phyloP scores from a whole-genome alignment of 1,284 basidiomycete genomes.

The Porodaedalea pini region DNA sequence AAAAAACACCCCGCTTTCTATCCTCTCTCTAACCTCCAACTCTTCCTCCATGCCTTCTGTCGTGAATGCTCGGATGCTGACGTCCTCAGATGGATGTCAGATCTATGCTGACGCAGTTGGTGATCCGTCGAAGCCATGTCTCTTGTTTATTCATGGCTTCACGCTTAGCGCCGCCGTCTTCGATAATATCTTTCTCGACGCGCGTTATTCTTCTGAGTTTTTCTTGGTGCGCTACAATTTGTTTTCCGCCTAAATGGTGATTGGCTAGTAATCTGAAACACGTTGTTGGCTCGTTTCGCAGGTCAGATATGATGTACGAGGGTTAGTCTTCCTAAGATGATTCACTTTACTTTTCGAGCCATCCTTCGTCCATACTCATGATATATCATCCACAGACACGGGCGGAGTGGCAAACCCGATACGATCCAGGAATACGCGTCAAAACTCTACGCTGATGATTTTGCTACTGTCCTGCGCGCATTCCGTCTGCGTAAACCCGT shows the following conservation, averaged over 20 bases:
- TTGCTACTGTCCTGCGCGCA: conserved; percentile 31
- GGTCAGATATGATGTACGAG: conserved; percentile 19
- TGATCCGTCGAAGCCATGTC: conserved; percentile 22
- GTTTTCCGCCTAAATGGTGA: neutral
- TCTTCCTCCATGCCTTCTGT: neutral
- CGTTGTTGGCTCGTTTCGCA: neutral
- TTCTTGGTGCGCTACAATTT: conserved; percentile 23
- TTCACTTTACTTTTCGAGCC: neutral
- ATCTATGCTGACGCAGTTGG: conserved; percentile 28
- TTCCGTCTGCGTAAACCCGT: conserved; percentile 35
- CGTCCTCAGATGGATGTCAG: conserved; percentile 25
- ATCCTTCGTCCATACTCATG: neutral
- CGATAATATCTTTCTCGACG: conserved; percentile 23
- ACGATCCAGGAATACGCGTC: conserved; percentile 29
- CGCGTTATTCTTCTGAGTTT: conserved; percentile 14
- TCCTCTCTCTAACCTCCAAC: neutral
- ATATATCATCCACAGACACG: conserved; percentile 26
- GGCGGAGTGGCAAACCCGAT: conserved; percentile 30
- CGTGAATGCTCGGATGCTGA: conserved; percentile 12
- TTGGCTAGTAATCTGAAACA: neutral
- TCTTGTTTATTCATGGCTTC: conserved; percentile 27
- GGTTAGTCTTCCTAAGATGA: neutral
- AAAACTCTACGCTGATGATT: conserved; percentile 35
- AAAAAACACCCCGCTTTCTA: neutral
- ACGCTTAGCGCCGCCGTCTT: conserved; percentile 21